Evolutionary conservation across 2,329 filamentous ascomycete genomes (phyloP).

Genomic region (Hymenoscyphus fraxineus): DNA sequence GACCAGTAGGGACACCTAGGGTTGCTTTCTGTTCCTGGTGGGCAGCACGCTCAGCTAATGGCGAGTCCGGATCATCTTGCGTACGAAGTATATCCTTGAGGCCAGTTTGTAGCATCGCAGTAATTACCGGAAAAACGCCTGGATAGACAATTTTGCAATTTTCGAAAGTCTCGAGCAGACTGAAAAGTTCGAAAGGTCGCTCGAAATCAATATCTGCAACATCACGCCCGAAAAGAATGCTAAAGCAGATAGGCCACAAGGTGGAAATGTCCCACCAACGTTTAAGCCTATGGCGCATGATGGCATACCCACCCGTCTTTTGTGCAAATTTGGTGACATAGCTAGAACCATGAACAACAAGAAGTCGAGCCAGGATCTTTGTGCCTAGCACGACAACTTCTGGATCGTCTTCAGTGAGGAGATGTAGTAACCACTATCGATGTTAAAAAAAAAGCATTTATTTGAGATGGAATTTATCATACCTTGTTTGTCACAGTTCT

Average conservation of each 20-base stretch:
- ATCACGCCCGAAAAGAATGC: constrained; percentile 82
- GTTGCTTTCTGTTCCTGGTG: constrained; percentile 18
- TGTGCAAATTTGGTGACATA: constrained; percentile 88
- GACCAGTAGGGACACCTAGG: constrained; percentile 27
- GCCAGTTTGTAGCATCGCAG: constrained; percentile 82
- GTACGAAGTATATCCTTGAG: constrained; percentile 66
- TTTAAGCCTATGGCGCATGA: constrained; percentile 78
- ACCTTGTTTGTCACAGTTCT: constrained; percentile 94
- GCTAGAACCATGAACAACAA: constrained; percentile 74
- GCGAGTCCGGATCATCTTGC: constrained; percentile 57
- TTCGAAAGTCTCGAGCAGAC: constrained; percentile 70
- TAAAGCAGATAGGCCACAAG: constrained; percentile 84
- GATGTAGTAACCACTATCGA: constrained; percentile 79
- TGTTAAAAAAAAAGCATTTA: constrained; percentile 29
- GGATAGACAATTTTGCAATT: constrained; percentile 67
- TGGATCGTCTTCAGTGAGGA: constrained; percentile 81
- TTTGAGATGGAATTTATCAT: constrained; percentile 24
- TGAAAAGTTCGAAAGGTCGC: constrained; percentile 68
- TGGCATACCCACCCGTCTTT: constrained; percentile 82
- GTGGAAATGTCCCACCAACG: constrained; percentile 84
- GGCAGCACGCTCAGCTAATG: constrained; percentile 33
- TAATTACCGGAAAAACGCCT: constrained; percentile 75
- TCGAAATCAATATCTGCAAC: constrained; percentile 71
- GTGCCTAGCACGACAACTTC: constrained; percentile 77
- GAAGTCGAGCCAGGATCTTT: constrained; percentile 77